Percentiles rank a stretch among this genome's conserved stretches.
Conservation (phyloP, 352 stramenopile genomes). For the Phytopythium vexans region DNA sequence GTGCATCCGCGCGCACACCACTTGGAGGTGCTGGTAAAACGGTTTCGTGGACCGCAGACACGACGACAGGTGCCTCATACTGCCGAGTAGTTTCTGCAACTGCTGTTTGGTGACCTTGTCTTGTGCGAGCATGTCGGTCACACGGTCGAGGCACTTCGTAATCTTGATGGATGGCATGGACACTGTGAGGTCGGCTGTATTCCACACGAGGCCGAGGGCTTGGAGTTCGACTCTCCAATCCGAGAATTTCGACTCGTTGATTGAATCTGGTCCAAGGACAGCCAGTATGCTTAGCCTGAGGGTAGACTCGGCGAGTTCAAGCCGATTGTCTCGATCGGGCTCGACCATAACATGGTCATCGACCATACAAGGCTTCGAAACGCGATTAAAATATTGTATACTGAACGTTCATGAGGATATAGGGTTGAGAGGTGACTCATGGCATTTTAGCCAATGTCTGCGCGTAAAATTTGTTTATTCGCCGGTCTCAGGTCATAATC, state of each 20-base stretch:
- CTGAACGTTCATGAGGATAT: too few species aligned
- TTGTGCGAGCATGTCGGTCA: too few species aligned
- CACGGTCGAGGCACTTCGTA: constrained; percentile 2
- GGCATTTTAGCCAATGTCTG: too few species aligned
- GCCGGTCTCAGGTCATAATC: too few species aligned
- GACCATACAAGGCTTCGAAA: too few species aligned
- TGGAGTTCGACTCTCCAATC: not conserved
- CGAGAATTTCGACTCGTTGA: constrained; percentile 16
- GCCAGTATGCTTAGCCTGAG: constrained; percentile 12
- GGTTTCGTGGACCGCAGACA: not conserved
- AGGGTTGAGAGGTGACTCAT: too few species aligned
- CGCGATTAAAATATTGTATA: too few species aligned
- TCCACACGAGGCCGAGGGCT: constrained; percentile 11
- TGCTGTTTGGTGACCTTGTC: too few species aligned
- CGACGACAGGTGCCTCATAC: not conserved
- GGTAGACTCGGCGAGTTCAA: constrained; percentile 2
- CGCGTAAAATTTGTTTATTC: too few species aligned
- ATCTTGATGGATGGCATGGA: constrained; percentile 16
- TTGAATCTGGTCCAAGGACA: constrained; percentile 5
- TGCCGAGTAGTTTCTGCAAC: not conserved
- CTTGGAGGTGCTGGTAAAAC: not conserved
- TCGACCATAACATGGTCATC: constrained; percentile 23
- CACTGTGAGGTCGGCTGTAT: constrained; percentile 2
- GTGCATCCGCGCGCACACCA: not conserved
- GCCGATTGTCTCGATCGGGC: not conserved